Percentiles rank a stretch among this genome's conserved stretches.
Conservation (phyloP, 1,284 basidiomycete species). For the Sporisorium exsertum region DNA sequence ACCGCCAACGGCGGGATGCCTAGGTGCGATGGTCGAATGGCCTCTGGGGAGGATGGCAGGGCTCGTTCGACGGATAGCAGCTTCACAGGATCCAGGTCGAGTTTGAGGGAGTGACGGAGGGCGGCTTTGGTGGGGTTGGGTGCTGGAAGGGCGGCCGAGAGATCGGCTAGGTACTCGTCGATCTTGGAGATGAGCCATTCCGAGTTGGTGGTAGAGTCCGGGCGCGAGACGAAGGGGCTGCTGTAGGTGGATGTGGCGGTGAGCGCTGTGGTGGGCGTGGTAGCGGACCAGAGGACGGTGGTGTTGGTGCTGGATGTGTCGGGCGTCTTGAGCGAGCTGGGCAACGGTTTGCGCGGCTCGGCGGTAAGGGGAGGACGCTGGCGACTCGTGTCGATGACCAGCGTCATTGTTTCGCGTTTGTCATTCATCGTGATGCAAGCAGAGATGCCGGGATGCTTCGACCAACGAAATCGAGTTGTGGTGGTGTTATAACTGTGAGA, state of each 20-base stretch:
- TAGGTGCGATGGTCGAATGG: neutral
- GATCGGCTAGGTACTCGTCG: constrained; percentile 38
- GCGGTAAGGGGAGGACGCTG: neutral
- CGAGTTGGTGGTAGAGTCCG: neutral
- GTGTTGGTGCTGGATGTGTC: constrained; percentile 2
- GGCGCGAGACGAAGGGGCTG: neutral
- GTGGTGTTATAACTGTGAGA: neutral
- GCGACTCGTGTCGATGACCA: constrained; percentile 42
- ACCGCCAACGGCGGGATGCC: neutral
- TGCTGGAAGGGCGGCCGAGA: neutral
- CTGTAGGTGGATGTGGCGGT: neutral
- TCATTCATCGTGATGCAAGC: neutral
- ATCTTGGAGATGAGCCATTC: constrained; percentile 37
- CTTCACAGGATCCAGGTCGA: constrained; percentile 3
- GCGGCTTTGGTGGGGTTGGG: neutral
- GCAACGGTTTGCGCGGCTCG: neutral
- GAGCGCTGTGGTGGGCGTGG: constrained; percentile 5
- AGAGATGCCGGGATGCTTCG: neutral
- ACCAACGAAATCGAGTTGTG: no score
- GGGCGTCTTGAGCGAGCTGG: neutral
- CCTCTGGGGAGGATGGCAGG: constrained; percentile 9
- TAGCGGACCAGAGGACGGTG: constrained; percentile 3
- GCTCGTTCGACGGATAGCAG: constrained; percentile 2
- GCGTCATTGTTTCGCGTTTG: neutral
- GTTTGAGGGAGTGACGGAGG: neutral